Evolutionary conservation across 768 basidiomycete genomes (phyloP).

Genomic region (Russula griseocarnosa): DNA sequence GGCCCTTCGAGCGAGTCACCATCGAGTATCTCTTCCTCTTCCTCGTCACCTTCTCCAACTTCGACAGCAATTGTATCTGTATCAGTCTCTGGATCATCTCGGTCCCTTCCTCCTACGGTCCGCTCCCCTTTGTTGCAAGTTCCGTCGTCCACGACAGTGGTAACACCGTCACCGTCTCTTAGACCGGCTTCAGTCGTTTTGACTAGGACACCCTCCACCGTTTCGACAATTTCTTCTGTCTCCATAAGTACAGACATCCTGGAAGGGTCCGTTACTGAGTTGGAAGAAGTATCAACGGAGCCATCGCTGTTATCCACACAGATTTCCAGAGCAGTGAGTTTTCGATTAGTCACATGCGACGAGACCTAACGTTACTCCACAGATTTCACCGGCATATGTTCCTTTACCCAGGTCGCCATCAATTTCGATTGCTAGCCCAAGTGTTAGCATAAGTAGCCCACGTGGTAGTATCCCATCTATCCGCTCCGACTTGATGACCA

Average conservation of each 20-base stretch:
- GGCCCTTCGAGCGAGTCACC: slow-evolving; percentile 31
- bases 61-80: slow-evolving; percentile 42
- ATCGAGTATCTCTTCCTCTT: slow-evolving; percentile 36
- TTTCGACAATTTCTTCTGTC: slow-evolving; percentile 33
- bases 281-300: slow-evolving; percentile 46
- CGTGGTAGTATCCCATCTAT: slow-evolving; percentile 48
- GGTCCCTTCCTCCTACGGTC: slow-evolving; percentile 32
- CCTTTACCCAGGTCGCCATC: slow-evolving; percentile 37
- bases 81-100: slow-evolving; percentile 33
- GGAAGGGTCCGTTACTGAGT: slow-evolving; percentile 31
- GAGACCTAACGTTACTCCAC: slow-evolving; percentile 16
- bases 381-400: slow-evolving; percentile 36
- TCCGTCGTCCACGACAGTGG: slow-evolving; percentile 27
- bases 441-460: slow-evolving; percentile 51
- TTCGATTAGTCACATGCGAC: slow-evolving; percentile 1
- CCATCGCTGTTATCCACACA: slow-evolving; percentile 54
- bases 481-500: slow-evolving; percentile 43
- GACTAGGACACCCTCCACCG: slow-evolving; percentile 35
- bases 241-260: slow-evolving; percentile 34
- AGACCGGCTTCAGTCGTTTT: slow-evolving; percentile 30
- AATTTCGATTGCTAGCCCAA: slow-evolving; percentile 41
- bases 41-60: slow-evolving; percentile 40
- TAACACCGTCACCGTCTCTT: slow-evolving; percentile 22
- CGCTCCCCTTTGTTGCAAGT: slow-evolving; percentile 35
- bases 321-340: slow-evolving; percentile 33